These are phyloP conservation scores for Populus hybrid DNA, from an alignment of 441 rosid genomes.

Conservation along the genomic window DNA sequence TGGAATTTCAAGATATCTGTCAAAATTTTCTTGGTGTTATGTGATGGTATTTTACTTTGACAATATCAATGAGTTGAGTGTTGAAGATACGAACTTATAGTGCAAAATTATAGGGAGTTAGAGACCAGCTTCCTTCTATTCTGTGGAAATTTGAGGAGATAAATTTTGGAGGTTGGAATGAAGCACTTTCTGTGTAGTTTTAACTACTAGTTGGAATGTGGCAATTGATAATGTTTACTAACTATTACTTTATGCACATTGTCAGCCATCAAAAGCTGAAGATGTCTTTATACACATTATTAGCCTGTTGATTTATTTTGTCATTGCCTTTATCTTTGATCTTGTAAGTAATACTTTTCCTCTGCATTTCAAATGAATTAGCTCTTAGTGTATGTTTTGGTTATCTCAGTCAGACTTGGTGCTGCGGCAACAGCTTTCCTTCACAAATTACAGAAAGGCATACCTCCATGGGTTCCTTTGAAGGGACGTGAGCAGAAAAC, in stretches of 20 bases:
- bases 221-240: neutral
- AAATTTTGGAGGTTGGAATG: conserved; percentile 7
- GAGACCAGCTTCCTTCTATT: neutral
- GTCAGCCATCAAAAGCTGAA: neutral
- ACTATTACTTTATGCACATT: neutral
- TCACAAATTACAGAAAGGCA: conserved; percentile 88
- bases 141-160: neutral
- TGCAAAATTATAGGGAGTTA: neutral
- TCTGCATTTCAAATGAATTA: conserved; percentile 4
- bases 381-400: conserved; percentile 14
- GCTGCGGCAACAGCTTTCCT: conserved; percentile 85
- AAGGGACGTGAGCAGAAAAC: conserved; percentile 80
- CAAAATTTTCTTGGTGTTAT: neutral
- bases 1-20: neutral
- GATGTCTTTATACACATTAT: neutral
- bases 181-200: neutral
- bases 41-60: neutral
- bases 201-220: neutral
- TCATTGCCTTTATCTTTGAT: neutral
- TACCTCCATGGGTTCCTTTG: conserved; percentile 84
- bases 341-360: neutral
- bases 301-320: neutral
- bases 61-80: neutral
- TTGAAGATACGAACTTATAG: neutral
- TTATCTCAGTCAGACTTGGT: conserved; percentile 72